Percentiles rank a stretch among this genome's conserved stretches.
These are phyloP conservation scores for Pleurotus pulmonarius DNA, from an alignment of 768 basidiomycete species.

Conservation along the genomic window DNA sequence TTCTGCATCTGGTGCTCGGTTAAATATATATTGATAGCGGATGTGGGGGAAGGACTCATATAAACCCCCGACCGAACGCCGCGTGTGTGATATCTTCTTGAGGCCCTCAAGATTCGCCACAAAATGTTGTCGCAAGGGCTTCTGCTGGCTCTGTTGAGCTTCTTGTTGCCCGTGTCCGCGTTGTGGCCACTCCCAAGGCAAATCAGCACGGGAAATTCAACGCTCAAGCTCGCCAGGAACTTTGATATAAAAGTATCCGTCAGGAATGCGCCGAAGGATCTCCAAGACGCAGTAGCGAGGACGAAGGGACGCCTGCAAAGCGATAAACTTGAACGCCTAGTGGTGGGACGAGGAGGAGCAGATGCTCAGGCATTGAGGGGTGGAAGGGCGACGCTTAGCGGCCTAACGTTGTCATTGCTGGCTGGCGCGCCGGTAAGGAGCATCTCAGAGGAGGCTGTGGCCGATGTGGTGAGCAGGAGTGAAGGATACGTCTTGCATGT, in stretches of 20 bases:
- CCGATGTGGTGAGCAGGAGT: slow-evolving; percentile 43
- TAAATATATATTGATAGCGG: not conserved
- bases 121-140: not conserved
- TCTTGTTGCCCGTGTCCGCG: slow-evolving; percentile 9
- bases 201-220: slow-evolving; percentile 35
- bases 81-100: not conserved
- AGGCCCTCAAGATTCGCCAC: not conserved
- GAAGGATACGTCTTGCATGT: slow-evolving; percentile 61
- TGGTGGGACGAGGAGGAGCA: slow-evolving; percentile 52
- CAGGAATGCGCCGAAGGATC: slow-evolving; percentile 46
- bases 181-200: slow-evolving; percentile 37
- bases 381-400: slow-evolving; percentile 35
- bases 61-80: not conserved
- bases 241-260: slow-evolving; percentile 52
- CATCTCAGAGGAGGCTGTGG: slow-evolving; percentile 52
- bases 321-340: slow-evolving; percentile 59
- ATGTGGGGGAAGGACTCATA: not conserved
- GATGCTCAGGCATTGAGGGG: slow-evolving; percentile 33
- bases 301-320: slow-evolving; percentile 38
- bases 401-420: slow-evolving; percentile 40
- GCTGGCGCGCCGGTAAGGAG: slow-evolving; percentile 27
- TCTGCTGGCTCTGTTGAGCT: slow-evolving; percentile 8
- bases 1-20: too few species aligned
- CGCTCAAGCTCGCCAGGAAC: slow-evolving; percentile 41
- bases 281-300: slow-evolving; percentile 51